Conservation (phyloP, 2,329 filamentous ascomycete species). For the Aspergillus thermomutatus region DNA sequence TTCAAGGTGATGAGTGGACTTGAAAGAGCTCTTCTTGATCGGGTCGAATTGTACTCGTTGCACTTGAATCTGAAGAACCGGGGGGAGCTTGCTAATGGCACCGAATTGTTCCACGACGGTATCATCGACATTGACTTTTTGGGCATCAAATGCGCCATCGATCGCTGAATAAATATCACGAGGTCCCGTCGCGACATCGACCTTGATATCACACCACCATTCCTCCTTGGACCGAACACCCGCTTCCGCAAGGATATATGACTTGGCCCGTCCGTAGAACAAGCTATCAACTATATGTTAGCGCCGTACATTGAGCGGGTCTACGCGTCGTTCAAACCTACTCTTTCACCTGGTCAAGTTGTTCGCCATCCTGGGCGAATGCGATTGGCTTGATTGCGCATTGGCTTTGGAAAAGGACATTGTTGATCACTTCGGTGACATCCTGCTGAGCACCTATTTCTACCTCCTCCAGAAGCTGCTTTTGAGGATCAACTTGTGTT, state of each 20-base stretch:
- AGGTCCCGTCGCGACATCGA: conserved; percentile 56
- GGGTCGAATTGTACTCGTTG: conserved; percentile 74
- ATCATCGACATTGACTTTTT: conserved; percentile 67
- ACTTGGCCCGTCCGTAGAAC: conserved; percentile 49
- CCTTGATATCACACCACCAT: conserved; percentile 60
- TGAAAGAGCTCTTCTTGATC: conserved; percentile 57
- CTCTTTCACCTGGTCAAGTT: conserved; percentile 75
- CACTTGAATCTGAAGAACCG: conserved; percentile 84
- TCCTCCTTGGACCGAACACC: conserved; percentile 51
- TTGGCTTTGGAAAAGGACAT: conserved; percentile 85
- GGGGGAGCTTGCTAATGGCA: conserved; percentile 72
- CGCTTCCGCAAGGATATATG: conserved; percentile 45
- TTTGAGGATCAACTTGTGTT: conserved; percentile 30
- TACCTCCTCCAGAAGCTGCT: conserved; percentile 47
- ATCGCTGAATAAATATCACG: conserved; percentile 78
- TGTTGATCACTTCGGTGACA: conserved; percentile 92
- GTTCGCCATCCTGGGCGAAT: conserved; percentile 66
- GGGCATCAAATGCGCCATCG: conserved; percentile 78
- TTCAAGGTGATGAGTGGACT: conserved; percentile 72
- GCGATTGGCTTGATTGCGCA: conserved; percentile 75
- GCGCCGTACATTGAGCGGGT: neutral
- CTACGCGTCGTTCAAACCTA: conserved; percentile 20
- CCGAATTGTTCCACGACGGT: conserved; percentile 60
- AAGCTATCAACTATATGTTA: conserved; percentile 30
- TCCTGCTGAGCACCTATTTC: conserved; percentile 78